A percentile compares a stretch with the other conserved stretches of the same genome.
Conservation (phyloP, 2,329 filamentous ascomycete species). For the Stemphylium beticola region DNA sequence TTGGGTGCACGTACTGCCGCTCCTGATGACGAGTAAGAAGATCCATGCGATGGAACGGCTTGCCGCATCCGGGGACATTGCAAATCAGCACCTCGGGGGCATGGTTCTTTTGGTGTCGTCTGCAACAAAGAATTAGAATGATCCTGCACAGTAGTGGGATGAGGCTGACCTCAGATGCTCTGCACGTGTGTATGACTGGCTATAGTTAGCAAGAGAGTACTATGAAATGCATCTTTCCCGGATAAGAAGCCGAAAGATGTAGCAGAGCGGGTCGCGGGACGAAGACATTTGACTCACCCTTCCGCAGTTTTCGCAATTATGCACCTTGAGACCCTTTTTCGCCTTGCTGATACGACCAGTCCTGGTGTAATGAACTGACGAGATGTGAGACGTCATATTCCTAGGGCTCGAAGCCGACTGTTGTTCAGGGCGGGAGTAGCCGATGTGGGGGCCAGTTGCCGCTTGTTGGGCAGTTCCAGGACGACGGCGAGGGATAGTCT, state of each 20-base stretch:
- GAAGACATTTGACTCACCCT: conserved; percentile 47
- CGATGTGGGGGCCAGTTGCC: conserved; percentile 31
- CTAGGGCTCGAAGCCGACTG: conserved; percentile 40
- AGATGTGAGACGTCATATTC: conserved; percentile 35
- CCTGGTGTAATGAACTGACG: conserved; percentile 50
- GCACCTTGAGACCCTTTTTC: conserved; percentile 55
- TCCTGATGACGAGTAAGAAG: conserved; percentile 54
- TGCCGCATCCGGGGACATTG: conserved; percentile 50
- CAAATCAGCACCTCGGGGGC: conserved; percentile 51
- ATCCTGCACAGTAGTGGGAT: neutral
- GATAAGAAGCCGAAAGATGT: too few species aligned
- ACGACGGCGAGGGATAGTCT: conserved; percentile 35
- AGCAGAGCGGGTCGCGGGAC: neutral
- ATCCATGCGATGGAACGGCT: conserved; percentile 54
- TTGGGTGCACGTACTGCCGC: conserved; percentile 49
- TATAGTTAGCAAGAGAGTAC: conserved; percentile 26
- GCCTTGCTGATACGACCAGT: conserved; percentile 57
- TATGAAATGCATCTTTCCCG: neutral
- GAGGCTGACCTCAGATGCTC: conserved; percentile 53
- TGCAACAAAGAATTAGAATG: conserved; percentile 25
- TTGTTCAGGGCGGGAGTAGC: conserved; percentile 40
- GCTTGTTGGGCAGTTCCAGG: conserved; percentile 31
- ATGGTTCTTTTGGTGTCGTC: conserved; percentile 57
- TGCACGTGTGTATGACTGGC: conserved; percentile 55
- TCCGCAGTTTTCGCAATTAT: conserved; percentile 54